Evolutionary conservation across 768 basidiomycete genomes (phyloP).

Genomic region (Hebeloma cylindrosporum): DNA sequence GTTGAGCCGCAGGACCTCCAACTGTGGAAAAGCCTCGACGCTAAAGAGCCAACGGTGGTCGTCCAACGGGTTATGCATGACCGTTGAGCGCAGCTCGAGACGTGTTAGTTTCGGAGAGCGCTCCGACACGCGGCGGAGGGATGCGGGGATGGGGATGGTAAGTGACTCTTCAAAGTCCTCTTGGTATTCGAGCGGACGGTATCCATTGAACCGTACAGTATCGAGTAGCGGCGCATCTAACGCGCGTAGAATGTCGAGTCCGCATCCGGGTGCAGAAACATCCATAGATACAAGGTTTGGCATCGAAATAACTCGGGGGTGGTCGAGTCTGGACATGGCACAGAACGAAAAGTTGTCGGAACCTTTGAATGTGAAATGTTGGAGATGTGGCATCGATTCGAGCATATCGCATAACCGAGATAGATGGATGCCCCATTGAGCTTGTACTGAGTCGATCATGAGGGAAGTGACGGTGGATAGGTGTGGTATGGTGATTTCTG

Average conservation of each 20-base stretch:
- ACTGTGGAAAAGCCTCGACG: neutral
- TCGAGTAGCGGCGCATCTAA: neutral
- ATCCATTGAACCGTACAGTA: neutral
- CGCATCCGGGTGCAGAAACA: conserved; percentile 1
- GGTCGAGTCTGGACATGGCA: neutral
- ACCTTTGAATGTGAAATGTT: neutral
- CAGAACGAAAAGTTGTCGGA: neutral
- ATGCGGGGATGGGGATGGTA: neutral
- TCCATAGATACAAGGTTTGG: neutral
- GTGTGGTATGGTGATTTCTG: neutral
- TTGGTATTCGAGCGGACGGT: neutral
- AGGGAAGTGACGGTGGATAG: neutral
- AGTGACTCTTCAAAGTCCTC: neutral
- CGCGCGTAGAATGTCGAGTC: neutral
- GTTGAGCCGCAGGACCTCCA: neutral
- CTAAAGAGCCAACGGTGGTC: neutral
- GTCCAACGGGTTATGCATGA: neutral
- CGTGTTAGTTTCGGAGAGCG: neutral
- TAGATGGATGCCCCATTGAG: too few relatives aligned
- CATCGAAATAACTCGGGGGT: too few relatives aligned
- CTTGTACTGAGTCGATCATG: too few relatives aligned
- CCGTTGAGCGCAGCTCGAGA: neutral
- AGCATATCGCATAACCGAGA: neutral
- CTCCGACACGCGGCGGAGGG: neutral
- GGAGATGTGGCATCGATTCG: neutral